Base-by-base conservation (phyloP, 2,329 filamentous ascomycete species). In the Pseudogymnoascus sp. region DNA sequence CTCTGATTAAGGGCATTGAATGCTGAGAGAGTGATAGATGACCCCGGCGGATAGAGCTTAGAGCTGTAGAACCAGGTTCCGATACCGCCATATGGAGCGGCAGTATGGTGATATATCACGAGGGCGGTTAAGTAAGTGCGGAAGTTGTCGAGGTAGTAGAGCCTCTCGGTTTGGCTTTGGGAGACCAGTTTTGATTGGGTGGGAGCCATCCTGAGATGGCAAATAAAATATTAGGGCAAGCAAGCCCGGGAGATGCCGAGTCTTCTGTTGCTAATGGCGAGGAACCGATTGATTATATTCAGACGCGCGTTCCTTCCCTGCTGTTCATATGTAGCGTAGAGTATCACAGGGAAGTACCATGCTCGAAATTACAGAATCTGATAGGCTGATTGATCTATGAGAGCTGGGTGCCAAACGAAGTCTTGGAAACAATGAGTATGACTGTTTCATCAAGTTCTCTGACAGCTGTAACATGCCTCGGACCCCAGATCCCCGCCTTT, bases 1-100 rank as follows among this genome's bases (percentile, higher is more conserved):
- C 43, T 56, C 19, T 65, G 59, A 16, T 65, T 61, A 6, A 62
- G 4, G n/a, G 46, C 59, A 24, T 65, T 65, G 43, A 65, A 65
- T 8, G 59, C 43, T 14, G 61, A 31, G 24, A 65, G 62, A 19
- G 33, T 12, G 2, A 37, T 38, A 12, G 62, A 64, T 14, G 62
- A 61, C 6, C 43, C 62, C 1, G 43, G 33, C 2, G 24, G 16
- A 11, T 63, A 19, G 19, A 33, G 56, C 4, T 60, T 28, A 41
- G 64, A 64, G 12, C 24, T 37, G 56, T 64, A 64, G n/a, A 28
- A 12, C 59, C 64, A 62, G 33, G 16, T 22, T 38, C 64, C 62
- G 6, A 65, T 16, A 16, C 62, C 62, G 7, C 64, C 64, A 24
- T 61, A 64, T 50, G 64, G 53, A 40, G 37, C 61, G 8, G 60